Evolutionary conservation across 2,329 filamentous ascomycete species (phyloP), one percentile per base, ranked within the genome.

Genomic region (Drechslerella coelobrocha): DNA sequence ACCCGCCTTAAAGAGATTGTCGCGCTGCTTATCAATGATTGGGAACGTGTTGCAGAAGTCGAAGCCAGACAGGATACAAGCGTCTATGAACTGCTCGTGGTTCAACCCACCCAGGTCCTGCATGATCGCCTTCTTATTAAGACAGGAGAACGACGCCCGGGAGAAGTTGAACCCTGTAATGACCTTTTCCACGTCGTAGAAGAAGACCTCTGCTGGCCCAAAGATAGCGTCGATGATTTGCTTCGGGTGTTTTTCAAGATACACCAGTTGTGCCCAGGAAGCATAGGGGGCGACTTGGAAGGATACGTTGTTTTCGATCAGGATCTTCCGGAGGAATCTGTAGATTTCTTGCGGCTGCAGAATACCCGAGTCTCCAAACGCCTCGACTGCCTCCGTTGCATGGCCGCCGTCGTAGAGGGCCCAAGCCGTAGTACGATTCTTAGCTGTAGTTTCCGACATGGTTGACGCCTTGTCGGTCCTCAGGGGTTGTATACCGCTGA

Each of bases 351-450:
- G 55, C 2, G 73, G 74, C n/a, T 74, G 66, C 14, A 75, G 17
- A 79, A 73, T 84, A 92, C 91, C 88, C 75, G 89, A 89, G 77
- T 88, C 88, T 73, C 92, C 92, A 80, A 97, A 97, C n/a, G 89
- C 88, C 63, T 85, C 82, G 5, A 97, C 93, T 14, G 94, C 92
- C 74, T 89, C 84, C 73, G 89, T 86, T 12, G 92, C 90, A 75
- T 91, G 84, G 59, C 90, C 87, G 73, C 88, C 85, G 76, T 92
- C 89, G 79, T 99, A 99, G 50, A 95, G 81, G 2, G 86, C 84
- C 93, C 94, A 99, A 2, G 93, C 94, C 65, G 88, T 82, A 74
- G 90, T 85, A 55, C 91, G 91, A 74, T 88, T 87, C 52, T 84
- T 84, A 24, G 85, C 86, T 48, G 85, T 85, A 74, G 86, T 84